Evolutionary conservation across 129 eudicot genomes (phyloP).

Genomic region (Cynara cardunculus): DNA sequence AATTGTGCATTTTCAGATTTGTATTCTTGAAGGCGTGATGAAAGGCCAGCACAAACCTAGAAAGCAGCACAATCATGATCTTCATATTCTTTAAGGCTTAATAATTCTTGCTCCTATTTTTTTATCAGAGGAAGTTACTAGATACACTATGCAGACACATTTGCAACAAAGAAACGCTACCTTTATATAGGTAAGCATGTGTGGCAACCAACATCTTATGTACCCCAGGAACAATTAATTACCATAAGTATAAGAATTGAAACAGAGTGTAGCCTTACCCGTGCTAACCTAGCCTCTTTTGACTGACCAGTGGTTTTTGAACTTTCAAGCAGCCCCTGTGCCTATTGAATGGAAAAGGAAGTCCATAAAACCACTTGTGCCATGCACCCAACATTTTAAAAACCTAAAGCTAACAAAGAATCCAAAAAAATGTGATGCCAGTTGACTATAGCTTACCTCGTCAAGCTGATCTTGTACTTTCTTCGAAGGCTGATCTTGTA

Average conservation of each 20-base stretch:
- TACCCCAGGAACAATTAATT: conserved; percentile 1
- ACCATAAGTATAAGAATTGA: conserved; percentile 1
- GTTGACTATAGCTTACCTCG: conserved; percentile 59
- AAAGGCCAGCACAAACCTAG: conserved; percentile 99
- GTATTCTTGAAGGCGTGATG: conserved; percentile 98
- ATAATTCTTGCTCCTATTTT: neutral
- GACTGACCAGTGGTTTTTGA: conserved; percentile 87
- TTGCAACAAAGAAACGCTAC: conserved; percentile 1
- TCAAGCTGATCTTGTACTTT: conserved; percentile 84
- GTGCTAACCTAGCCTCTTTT: conserved; percentile 97
- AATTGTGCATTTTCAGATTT: conserved; percentile 94
- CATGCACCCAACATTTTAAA: conserved; percentile 23
- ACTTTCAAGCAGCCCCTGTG: conserved; percentile 91
- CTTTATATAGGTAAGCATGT: conserved; percentile 7
- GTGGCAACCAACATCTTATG: conserved; percentile 5
- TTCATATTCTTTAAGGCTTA: conserved; percentile 3
- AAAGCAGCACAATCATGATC: conserved; percentile 19
- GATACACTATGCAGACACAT: conserved; percentile 6
- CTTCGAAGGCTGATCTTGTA: conserved; percentile 30
- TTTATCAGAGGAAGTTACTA: neutral
- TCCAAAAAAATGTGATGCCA: conserved; percentile 10
- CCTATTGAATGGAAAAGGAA: conserved; percentile 51
- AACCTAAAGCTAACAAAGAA: conserved; percentile 1
- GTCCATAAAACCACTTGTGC: conserved; percentile 20
- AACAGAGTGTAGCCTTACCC: conserved; percentile 54